phyloP scores from a whole-genome alignment of 108 stramenopile species.

The Cyclotella choctawhatcheeana region DNA sequence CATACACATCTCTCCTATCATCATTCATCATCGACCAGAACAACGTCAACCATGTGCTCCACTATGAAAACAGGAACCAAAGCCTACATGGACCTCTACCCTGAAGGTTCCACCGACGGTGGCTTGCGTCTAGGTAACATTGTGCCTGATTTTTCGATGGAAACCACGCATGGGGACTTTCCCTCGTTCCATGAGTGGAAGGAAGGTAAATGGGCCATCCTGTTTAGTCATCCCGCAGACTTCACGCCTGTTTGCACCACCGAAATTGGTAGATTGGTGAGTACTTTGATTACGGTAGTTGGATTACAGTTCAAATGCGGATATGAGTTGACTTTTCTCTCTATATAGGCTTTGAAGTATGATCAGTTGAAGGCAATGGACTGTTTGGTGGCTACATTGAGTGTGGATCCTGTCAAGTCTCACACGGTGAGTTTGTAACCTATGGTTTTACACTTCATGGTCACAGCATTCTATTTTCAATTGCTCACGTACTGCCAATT shows the following conservation, averaged over 20 bases:
- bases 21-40: not conserved
- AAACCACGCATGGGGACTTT: slow-evolving; percentile 66
- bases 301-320: no score
- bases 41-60: slow-evolving; percentile 26
- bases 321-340: no score
- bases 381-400: slow-evolving; percentile 71
- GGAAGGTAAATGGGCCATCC: slow-evolving; percentile 81
- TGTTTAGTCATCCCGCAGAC: slow-evolving; percentile 83
- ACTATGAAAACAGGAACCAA: slow-evolving; percentile 57
- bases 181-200: slow-evolving; percentile 78
- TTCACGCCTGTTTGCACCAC: slow-evolving; percentile 92
- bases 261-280: slow-evolving; percentile 79
- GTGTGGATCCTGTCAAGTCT: slow-evolving; percentile 72
- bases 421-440: slow-evolving; percentile 45
- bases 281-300: no score
- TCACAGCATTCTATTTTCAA: no score
- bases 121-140: slow-evolving; percentile 64
- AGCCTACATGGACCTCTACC: slow-evolving; percentile 65
- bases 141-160: slow-evolving; percentile 69
- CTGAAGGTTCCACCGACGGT: slow-evolving; percentile 63
- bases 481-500: no score
- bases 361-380: slow-evolving; percentile 66
- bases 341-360: slow-evolving; percentile 63
- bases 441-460: not conserved
- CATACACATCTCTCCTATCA: no score